These are phyloP conservation scores for Polysphondylium violaceum DNA, from an alignment of 78 protist genomes.

Conservation along the genomic window DNA sequence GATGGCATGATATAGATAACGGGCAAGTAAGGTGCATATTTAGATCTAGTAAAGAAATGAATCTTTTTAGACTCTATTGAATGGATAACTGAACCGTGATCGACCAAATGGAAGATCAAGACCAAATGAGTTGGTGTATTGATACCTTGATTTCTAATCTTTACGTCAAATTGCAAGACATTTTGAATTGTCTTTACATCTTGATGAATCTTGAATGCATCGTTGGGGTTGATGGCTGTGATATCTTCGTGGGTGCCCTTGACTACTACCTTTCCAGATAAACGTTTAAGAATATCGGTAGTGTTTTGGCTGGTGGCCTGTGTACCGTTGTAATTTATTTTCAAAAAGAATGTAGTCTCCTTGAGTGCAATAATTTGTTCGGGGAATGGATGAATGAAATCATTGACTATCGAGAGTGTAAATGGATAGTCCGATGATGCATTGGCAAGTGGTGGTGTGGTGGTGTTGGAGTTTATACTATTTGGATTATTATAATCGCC, in stretches of 20 bases:
- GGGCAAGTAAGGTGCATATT: conserved; percentile 34
- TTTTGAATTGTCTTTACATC: conserved; percentile 11
- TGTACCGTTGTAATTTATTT: background rate
- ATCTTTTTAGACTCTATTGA: conserved; percentile 25
- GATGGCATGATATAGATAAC: conserved; percentile 28
- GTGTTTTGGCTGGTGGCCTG: background rate
- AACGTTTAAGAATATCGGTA: background rate
- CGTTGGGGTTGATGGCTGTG: conserved; percentile 13
- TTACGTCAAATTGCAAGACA: conserved; percentile 25
- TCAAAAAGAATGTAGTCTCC: conserved; percentile 26
- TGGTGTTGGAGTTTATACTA: background rate
- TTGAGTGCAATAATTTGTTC: conserved; percentile 38
- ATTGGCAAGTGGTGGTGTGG: background rate
- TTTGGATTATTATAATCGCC: too few species aligned
- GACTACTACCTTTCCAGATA: conserved; percentile 22
- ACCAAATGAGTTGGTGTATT: conserved; percentile 18
- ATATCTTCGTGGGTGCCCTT: conserved; percentile 37
- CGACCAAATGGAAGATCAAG: conserved; percentile 9
- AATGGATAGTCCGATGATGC: background rate
- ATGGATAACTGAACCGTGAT: conserved; percentile 24
- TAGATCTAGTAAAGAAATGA: conserved; percentile 23
- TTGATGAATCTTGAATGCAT: conserved; percentile 30
- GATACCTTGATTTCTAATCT: conserved; percentile 33
- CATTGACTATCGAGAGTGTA: background rate
- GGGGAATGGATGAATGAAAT: conserved; percentile 31